A percentile compares a stretch with the other conserved stretches of the same genome.
These are phyloP conservation scores for Tetramitus jugosus DNA, from an alignment of 208 protist species.

Conservation along the genomic window DNA sequence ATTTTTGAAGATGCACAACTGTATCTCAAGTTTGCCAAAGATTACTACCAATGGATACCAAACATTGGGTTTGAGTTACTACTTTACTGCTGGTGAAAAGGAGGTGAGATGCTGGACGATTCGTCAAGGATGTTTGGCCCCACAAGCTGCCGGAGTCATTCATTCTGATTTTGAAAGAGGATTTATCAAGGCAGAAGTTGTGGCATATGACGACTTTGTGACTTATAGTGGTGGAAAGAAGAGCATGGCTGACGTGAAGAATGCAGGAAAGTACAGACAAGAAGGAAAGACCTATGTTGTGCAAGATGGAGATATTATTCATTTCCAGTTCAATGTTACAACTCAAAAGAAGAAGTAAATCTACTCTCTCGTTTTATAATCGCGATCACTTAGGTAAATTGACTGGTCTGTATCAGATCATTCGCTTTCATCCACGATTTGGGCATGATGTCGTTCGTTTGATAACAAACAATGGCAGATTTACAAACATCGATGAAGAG, in stretches of 20 bases:
- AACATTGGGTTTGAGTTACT: constrained; percentile 88
- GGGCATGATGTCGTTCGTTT: no score
- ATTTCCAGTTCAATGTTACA: constrained; percentile 88
- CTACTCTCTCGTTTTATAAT: no score
- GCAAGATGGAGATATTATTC: constrained; percentile 96
- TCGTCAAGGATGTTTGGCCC: constrained; percentile 80
- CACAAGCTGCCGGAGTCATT: constrained; percentile 95
- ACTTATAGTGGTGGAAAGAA: constrained; percentile 81
- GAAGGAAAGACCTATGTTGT: constrained; percentile 94
- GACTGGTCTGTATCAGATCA: no score
- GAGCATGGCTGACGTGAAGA: constrained; percentile 77
- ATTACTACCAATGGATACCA: constrained; percentile 87
- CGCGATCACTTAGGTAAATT: no score
- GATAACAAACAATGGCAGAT: no score
- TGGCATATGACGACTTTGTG: constrained; percentile 92
- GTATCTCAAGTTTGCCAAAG: constrained; percentile 49
- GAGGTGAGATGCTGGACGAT: constrained; percentile 98
- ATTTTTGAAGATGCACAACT: not conserved
- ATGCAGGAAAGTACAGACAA: constrained; percentile 91
- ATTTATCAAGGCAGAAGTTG: constrained; percentile 92
- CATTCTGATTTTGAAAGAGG: constrained; percentile 97
- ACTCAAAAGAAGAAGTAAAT: constrained; percentile 42
- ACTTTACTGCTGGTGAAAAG: constrained; percentile 83
- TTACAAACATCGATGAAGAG: no score
- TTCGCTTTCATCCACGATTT: no score